Percentiles rank a stretch among this genome's conserved stretches.
phyloP scores from a whole-genome alignment of 371 early-diverging fungal genomes.

The Mortierella sp. region DNA sequence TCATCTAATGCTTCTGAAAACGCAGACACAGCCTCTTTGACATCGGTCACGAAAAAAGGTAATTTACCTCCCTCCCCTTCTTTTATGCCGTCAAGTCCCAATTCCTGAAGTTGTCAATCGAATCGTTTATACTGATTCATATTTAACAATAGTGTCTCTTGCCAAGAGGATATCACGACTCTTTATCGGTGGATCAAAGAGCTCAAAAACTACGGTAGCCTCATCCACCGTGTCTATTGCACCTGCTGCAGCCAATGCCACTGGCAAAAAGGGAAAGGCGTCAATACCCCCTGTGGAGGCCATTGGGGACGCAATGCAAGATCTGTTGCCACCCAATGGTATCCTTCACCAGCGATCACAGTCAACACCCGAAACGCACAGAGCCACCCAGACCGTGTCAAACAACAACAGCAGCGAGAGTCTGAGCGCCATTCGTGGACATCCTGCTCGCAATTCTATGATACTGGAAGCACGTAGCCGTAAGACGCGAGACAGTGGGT shows the following conservation, averaged over 20 bases:
- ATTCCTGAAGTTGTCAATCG: background rate
- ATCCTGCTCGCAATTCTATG: slow-evolving; percentile 1
- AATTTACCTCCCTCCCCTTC: background rate
- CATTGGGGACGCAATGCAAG: slow-evolving; percentile 12
- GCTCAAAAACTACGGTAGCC: slow-evolving; percentile 4
- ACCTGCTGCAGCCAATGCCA: background rate
- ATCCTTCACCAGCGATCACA: slow-evolving; percentile 7
- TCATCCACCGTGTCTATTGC: background rate
- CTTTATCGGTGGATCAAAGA: slow-evolving; percentile 22
- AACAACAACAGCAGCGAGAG: slow-evolving; percentile 4
- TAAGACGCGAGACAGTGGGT: slow-evolving; percentile 31
- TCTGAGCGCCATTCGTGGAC: background rate
- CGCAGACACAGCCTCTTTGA: slow-evolving; percentile 9
- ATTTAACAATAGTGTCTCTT: slow-evolving; percentile 23
- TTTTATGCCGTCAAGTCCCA: background rate
- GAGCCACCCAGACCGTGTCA: background rate
- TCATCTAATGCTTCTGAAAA: background rate
- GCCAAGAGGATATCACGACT: slow-evolving; percentile 41
- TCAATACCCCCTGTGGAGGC: slow-evolving; percentile 11
- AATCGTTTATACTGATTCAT: background rate
- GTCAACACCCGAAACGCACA: slow-evolving; percentile 4
- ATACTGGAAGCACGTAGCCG: slow-evolving; percentile 13
- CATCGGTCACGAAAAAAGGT: slow-evolving; percentile 13
- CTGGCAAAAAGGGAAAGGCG: background rate
- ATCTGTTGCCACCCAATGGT: slow-evolving; percentile 5